phyloP scores from a whole-genome alignment of 2,329 filamentous ascomycete species.

The Lasiodiplodia sp. region DNA sequence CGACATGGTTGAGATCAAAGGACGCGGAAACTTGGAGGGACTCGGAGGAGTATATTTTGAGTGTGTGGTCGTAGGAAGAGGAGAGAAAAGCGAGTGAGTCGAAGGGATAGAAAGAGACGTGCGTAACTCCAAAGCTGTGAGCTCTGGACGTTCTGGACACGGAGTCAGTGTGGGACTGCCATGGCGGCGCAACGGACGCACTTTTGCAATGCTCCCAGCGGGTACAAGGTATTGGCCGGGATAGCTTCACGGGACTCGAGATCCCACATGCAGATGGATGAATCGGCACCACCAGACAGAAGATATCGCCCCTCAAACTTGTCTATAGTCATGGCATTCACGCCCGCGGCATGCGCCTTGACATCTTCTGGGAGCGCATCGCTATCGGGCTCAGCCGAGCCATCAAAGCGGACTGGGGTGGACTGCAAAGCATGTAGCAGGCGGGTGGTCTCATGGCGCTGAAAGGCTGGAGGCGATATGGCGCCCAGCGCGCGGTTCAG shows the following conservation, averaged over 20 bases:
- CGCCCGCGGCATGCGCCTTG: conserved; percentile 78
- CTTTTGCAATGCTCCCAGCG: conserved; percentile 23
- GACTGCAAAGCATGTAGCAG: conserved; percentile 75
- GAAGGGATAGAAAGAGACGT: conserved; percentile 80
- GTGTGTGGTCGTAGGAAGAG: conserved; percentile 77
- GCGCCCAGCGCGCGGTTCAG: conserved; percentile 76
- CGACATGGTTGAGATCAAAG: conserved; percentile 72
- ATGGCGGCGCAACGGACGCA: neutral
- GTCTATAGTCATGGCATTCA: conserved; percentile 81
- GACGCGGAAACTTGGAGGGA: conserved; percentile 67
- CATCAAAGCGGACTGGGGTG: conserved; percentile 74
- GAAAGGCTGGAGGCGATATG: conserved; percentile 68
- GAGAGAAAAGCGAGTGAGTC: conserved; percentile 78
- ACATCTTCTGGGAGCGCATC: conserved; percentile 43
- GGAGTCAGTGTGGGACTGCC: neutral
- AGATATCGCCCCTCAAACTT: conserved; percentile 81
- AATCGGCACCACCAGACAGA: conserved; percentile 85
- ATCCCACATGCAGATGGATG: conserved; percentile 86
- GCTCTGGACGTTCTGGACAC: conserved; percentile 43
- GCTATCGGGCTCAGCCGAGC: conserved; percentile 48
- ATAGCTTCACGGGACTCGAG: conserved; percentile 63
- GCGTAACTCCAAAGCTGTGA: conserved; percentile 77
- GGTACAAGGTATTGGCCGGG: conserved; percentile 14
- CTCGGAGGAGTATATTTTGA: conserved; percentile 77
- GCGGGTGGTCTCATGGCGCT: conserved; percentile 69